Evolutionary conservation across 1,139 yeast species (phyloP), one percentile per base, ranked within the genome.

Genomic region (Debaryomyces robertsiae): DNA sequence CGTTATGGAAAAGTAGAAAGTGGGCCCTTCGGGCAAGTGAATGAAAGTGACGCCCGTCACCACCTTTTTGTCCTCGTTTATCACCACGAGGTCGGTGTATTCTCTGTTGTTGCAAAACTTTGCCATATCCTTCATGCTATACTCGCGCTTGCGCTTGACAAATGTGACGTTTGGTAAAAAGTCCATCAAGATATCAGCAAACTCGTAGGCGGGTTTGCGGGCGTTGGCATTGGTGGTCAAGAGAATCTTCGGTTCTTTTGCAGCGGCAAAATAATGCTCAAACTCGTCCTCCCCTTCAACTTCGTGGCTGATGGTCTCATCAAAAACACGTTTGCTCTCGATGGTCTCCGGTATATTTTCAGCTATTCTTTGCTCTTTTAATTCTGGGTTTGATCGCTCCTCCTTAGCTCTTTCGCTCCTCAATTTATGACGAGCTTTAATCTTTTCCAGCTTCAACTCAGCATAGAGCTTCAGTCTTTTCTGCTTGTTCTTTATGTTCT

Each of bases 21-120:
- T 84, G 25, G 98, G 98, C 0, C 98, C 98, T 38, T 76, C 87
- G 5, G 98, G 98, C 46, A 93, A 73, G 66, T 91, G 96, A 47
- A 93, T 84, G 57, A 94, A 85, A 1, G 98, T 89, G 45, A 94
- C 65, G 3, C 98, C 98, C 38, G 87, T 91, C 36, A 93, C 95
- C 49, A 76, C 77, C 63, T 93, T 93, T 63, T 90, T 90, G 65
- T 89, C 96, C 66, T 93, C 98, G 63, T 93, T 93, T 47, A 93
- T 81, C 38, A 93, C 90, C 30, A 93, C 71, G 52, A 93, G 69
- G 57, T 91, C 95, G 0, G 97, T 90, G 66, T 77, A 94, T 22
- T 83, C 93, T 55, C 98, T 71, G 58, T 85, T 87, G 33, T 81
- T 60, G 60, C 96, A 87, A 53, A 81, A 82, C 50, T 81, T 79